Base-by-base conservation (phyloP, 2,329 filamentous ascomycete genomes). In the Talaromyces sp. region DNA sequence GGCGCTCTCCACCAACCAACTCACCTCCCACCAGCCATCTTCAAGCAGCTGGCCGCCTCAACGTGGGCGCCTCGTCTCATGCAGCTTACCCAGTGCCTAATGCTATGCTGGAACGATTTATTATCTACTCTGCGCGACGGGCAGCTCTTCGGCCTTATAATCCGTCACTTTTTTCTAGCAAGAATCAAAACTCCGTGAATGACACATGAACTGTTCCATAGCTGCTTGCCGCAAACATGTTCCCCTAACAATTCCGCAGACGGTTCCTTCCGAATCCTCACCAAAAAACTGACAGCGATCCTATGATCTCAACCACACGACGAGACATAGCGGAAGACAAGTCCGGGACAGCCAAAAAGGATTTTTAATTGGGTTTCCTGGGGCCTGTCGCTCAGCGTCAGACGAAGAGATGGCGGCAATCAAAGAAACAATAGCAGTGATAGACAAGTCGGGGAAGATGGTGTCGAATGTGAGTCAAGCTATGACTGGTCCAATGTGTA, bases 361-460 rank as follows among this genome's bases (percentile, higher is more conserved):
- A 43, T 39, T 24, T 1, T 16, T 22, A 22, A 43, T 24, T 49
- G 35, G 35, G 57, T n/a, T 41, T 27, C 33, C 22, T 41, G 35
- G 16, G 63, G 47, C 60, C 19, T 49, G 39, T 49, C 49, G 39
- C 37, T 24, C 45, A 22, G 50, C 43, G n/a, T 33, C 52, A 33
- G 33, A 49, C 39, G 50, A 61, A 60, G 27, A 49, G 19, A 67
- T 68, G 64, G 62, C 66, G 27, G 62, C 65, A 65, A 76, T 78
- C 73, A 74, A 85, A 68, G 89, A 96, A 79, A 94, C 91, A 59
- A 88, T 97, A 70, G 93, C 92, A 70, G 91, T 96, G 73, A 90
- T 96, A 79, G 95, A 96, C 82, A 93, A 87, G 77, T 95, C 92
- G 65, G 92, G 92, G 73, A 96, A 96, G 80, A 89, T 96, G 60